A percentile compares a stretch with the other conserved stretches of the same genome.
Evolutionary conservation across 2,329 filamentous ascomycete species (phyloP).

Genomic region (Diaporthe destruens): DNA sequence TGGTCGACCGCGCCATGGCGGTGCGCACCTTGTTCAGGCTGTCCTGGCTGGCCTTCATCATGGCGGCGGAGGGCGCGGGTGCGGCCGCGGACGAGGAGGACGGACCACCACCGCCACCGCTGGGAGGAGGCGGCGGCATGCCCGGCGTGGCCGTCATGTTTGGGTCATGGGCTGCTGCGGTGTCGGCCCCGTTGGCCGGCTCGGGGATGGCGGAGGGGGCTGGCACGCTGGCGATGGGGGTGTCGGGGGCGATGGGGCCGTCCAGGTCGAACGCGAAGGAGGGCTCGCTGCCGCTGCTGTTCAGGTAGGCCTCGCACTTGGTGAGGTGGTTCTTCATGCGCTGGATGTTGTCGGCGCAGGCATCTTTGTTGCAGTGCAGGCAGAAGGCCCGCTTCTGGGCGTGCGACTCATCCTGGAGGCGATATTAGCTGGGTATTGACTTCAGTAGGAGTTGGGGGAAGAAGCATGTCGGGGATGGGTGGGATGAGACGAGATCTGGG

Average conservation of each 20-base stretch:
- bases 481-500: not conserved
- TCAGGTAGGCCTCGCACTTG: slow-evolving; percentile 37
- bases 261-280: slow-evolving; percentile 38
- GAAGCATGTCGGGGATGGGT: not conserved
- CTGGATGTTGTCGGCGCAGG: slow-evolving; percentile 42
- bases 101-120: not conserved
- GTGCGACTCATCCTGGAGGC: slow-evolving; percentile 38
- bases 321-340: slow-evolving; percentile 41
- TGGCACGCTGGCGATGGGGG: slow-evolving; percentile 23
- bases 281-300: slow-evolving; percentile 36
- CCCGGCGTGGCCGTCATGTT: slow-evolving; percentile 19
- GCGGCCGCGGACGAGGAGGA: not conserved
- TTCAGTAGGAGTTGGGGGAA: not conserved
- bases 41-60: slow-evolving; percentile 38
- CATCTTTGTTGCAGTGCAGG: slow-evolving; percentile 41
- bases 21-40: slow-evolving; percentile 40
- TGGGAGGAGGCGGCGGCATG: slow-evolving; percentile 21
- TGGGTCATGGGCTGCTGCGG: slow-evolving; percentile 18
- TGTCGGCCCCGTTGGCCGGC: slow-evolving; percentile 11
- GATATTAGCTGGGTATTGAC: not conserved
- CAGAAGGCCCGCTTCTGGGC: slow-evolving; percentile 41
- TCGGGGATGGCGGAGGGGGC: slow-evolving; percentile 16
- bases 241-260: slow-evolving; percentile 34
- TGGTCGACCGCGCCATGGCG: slow-evolving; percentile 38
- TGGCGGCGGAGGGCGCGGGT: not conserved